These are phyloP conservation scores for Tulasnella sp. DNA, from an alignment of 768 basidiomycete genomes.

Conservation along the genomic window DNA sequence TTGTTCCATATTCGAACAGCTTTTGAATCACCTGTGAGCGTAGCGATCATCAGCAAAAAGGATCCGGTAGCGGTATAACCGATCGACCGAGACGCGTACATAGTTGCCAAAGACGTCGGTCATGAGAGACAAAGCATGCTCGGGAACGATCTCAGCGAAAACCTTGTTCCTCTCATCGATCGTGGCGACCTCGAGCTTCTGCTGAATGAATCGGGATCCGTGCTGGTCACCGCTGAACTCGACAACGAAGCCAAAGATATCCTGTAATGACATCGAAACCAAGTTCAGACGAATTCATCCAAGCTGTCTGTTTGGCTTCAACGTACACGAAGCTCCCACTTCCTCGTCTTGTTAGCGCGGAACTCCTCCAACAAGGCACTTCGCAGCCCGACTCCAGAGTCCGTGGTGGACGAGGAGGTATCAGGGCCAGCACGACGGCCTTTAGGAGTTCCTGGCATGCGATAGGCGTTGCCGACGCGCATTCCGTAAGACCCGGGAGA, in stretches of 20 bases:
- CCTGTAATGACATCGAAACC: constrained; percentile 46
- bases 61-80: background rate
- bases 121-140: constrained; percentile 68
- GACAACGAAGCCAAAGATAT: constrained; percentile 76
- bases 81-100: constrained; percentile 44
- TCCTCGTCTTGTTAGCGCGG: constrained; percentile 67
- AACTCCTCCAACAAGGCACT: constrained; percentile 83
- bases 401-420: constrained; percentile 12
- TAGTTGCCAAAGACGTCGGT: constrained; percentile 97
- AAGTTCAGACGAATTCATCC: background rate
- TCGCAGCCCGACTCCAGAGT: constrained; percentile 37
- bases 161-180: constrained; percentile 72
- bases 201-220: constrained; percentile 97
- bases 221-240: constrained; percentile 95
- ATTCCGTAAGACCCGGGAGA: background rate
- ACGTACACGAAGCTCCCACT: constrained; percentile 76
- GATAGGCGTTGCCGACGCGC: background rate
- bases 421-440: constrained; percentile 3
- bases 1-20: constrained; percentile 80
- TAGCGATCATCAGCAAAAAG: background rate
- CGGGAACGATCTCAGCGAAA: constrained; percentile 83
- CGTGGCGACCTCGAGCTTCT: constrained; percentile 71
- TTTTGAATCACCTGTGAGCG: constrained; percentile 79
- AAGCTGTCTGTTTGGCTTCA: background rate
- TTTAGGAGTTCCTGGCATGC: constrained; percentile 4